Conservation (phyloP, 192 early-diverging fungal species). For the Rhizophagus prolifer region DNA sequence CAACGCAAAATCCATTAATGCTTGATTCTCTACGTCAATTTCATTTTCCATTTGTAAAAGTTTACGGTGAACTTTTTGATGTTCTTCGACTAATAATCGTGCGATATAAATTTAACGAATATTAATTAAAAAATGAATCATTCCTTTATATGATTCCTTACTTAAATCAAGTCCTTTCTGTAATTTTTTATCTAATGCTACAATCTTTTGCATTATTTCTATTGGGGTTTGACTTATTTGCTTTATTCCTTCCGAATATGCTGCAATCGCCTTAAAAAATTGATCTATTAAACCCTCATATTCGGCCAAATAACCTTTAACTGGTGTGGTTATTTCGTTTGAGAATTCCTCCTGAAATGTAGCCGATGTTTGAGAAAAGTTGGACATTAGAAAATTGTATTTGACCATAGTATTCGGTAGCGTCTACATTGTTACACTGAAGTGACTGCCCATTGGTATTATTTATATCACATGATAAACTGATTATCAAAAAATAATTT, state of each 20-base stretch:
- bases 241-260: conserved; percentile 14
- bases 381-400: background rate
- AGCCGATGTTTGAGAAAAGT: background rate
- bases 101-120: background rate
- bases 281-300: conserved; percentile 9
- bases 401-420: too few relatives aligned
- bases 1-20: conserved; percentile 35
- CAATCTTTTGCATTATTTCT: conserved; percentile 34
- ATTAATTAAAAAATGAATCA: background rate
- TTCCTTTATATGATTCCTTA: conserved; percentile 11
- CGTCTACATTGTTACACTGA: too few relatives aligned
- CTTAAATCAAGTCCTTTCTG: conserved; percentile 43
- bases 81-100: conserved; percentile 42
- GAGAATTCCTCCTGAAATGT: background rate
- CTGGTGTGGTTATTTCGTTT: background rate
- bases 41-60: conserved; percentile 42
- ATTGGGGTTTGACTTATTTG: conserved; percentile 27
- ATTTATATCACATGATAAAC: too few relatives aligned
- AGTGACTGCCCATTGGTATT: too few relatives aligned
- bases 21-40: conserved; percentile 39
- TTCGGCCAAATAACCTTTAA: background rate
- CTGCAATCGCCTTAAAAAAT: background rate
- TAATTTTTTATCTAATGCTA: conserved; percentile 37
- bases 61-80: conserved; percentile 39
- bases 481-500: too few relatives aligned